Evolutionary conservation across 202 grass and related monocot species (phyloP), one percentile per base, ranked within the genome.

Genomic region (Brachypodium distachyon): DNA sequence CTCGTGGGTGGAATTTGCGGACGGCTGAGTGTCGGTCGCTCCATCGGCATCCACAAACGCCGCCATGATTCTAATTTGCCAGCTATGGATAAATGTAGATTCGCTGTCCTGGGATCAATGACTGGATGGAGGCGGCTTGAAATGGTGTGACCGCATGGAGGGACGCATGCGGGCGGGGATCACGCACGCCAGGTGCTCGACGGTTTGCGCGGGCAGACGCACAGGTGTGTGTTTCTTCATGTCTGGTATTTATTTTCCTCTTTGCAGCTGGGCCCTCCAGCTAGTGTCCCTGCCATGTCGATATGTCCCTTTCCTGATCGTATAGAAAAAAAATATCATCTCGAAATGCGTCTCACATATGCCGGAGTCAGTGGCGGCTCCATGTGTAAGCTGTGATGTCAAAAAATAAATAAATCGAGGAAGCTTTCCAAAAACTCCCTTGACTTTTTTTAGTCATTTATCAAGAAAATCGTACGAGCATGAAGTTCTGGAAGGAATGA

Each of bases 161-260:
- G 58, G 58, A 19, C 40, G 12, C 57, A 12, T 28, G 47, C 2
- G 16, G 40, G 19, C 19, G 21, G 48, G 49, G 18, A 73, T 59
- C 40, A 19, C 16, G 77, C 34, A 31, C 64, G 28, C 54, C 37
- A 81, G 72, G 72, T 82, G 78, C 64, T 87, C 72, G 78, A 87
- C 58, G 48, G 58, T 57, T 78, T 82, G 85, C 41, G 49, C 23
- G 22, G 64, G 63, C 63, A 38, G 25, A n/a, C 13, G 26, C 34
- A 46, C 77, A 75, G 79, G 85, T 87, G 72, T 3, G 73, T 66
- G 58, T 8, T 76, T 28, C 14, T 42, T 55, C 37, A 57, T 36
- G 31, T 53, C 46, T 13, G 61, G 10, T 57, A 41, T 19, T 32
- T 58, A 76, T n/a, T n/a, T n/a, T 47, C 14, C 18, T 70, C 28